Evolutionary conservation across 352 stramenopile species (phyloP), one percentile per base, ranked within the genome.

Genomic region (Globisporangium paddicum): DNA sequence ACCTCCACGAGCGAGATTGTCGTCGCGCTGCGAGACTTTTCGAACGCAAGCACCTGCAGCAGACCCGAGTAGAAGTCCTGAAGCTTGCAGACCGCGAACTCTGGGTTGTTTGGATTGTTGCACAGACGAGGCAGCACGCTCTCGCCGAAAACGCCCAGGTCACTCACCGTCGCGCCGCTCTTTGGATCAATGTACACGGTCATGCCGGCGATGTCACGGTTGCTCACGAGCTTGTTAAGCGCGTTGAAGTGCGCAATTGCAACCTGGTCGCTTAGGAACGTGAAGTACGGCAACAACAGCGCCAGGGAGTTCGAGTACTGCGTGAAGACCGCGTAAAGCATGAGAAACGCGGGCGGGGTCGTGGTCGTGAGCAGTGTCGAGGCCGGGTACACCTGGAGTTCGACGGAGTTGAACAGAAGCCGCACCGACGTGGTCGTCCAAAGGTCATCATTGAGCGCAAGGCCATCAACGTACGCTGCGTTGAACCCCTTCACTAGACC

Each of bases 261-360:
- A 26, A 66, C 53, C 19, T 67, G 60, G 46, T 67, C 53, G 8
- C 55, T 47, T 21, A 67, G 18, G 47, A 67, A 62, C 19, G 48
- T 62, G 16, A 58, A 62, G 28, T 45, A 62, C 23, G 53, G 47
- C 37, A 62, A 41, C 46, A 67, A 23, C 25, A 38, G n/a, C 7
- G 25, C 54, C 84, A 70, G 84, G 82, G 55, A 68, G 69, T 34
- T 82, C 62, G 38, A 75, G 34, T 68, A 78, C 70, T 58, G 38
- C 1, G 32, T n/a, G 52, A 47, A 45, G 10, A 47, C 52, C 2
- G 47, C 28, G 28, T 54, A 41, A 18, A 30, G 18, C 14, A 40
- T 9, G 18, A 54, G 28, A 9, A 28, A 54, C 11, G 47, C 6
- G 11, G 23, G 25, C 4, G 28, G 47, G 6, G 47, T 40, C 28